phyloP scores from a whole-genome alignment of 2,329 filamentous ascomycete species.

The Xylaria sp. region DNA sequence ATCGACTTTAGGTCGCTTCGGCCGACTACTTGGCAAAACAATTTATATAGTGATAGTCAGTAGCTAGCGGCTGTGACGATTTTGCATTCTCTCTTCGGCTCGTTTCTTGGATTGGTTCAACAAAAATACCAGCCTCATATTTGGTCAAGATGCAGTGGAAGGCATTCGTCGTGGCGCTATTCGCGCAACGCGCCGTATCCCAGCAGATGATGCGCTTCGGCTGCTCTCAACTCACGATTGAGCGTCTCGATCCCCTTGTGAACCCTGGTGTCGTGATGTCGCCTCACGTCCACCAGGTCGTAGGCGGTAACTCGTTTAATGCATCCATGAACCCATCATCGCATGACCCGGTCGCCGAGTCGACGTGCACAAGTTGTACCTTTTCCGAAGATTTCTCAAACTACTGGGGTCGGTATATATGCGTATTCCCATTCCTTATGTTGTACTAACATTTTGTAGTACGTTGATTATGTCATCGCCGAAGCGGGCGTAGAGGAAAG shows the following conservation, averaged over 20 bases:
- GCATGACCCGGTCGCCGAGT: constrained; percentile 42
- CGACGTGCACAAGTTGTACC: constrained; percentile 46
- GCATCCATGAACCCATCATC: constrained; percentile 42
- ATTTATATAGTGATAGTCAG: constrained; percentile 27
- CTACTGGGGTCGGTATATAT: constrained; percentile 38
- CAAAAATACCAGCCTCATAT: not conserved
- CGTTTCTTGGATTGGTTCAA: not conserved
- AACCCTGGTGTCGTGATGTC: constrained; percentile 44
- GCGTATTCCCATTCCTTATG: not conserved
- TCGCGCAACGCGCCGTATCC: constrained; percentile 35
- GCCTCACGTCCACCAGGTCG: constrained; percentile 48
- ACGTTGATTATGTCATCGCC: not conserved
- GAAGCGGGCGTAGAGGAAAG: too few relatives aligned
- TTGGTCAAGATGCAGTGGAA: constrained; percentile 42
- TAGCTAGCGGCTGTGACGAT: not conserved
- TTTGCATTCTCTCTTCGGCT: constrained; percentile 3
- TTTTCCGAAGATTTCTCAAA: constrained; percentile 46
- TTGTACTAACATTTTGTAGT: not conserved
- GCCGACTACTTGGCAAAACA: not conserved
- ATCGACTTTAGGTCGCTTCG: not conserved
- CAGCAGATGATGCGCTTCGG: constrained; percentile 52
- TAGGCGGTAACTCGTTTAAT: constrained; percentile 48
- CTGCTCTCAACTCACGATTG: constrained; percentile 48
- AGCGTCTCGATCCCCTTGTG: constrained; percentile 48
- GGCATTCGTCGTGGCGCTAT: constrained; percentile 35